A percentile compares a stretch with the other conserved stretches of the same genome.
phyloP scores from a whole-genome alignment of 106 monocot species.

The Dioscorea dumetorum region DNA sequence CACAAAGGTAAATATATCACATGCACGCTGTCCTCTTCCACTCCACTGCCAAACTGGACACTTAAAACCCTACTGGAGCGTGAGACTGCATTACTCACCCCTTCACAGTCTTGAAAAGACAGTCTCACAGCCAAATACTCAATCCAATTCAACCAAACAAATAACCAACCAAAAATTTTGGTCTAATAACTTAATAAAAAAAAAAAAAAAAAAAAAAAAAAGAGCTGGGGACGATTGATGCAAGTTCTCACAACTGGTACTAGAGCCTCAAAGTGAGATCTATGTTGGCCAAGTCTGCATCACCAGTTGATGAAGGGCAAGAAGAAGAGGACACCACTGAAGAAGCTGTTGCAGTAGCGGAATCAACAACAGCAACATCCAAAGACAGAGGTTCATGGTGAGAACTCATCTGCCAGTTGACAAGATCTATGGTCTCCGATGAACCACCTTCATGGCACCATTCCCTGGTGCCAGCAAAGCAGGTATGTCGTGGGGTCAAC shows the following conservation, averaged over 20 bases:
- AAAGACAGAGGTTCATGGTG: constrained; percentile 1
- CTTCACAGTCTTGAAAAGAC: neutral
- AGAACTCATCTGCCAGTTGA: constrained; percentile 46
- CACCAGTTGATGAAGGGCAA: neutral
- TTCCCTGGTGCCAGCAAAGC: constrained; percentile 8
- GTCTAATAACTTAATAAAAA: neutral
- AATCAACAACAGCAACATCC: neutral
- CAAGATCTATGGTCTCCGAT: constrained; percentile 31
- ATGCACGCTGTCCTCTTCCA: constrained; percentile 2
- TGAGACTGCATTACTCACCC: neutral
- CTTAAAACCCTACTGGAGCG: neutral
- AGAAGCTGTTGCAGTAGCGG: neutral
- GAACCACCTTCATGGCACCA: neutral
- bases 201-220: neutral
- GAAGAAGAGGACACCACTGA: neutral
- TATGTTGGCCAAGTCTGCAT: constrained; percentile 1
- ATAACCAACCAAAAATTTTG: neutral
- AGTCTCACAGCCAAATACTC: neutral
- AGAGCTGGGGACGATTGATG: neutral
- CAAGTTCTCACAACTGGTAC: neutral
- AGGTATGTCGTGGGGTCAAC: constrained; percentile 7
- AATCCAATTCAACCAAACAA: neutral
- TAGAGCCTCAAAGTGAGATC: constrained; percentile 44
- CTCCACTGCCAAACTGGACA: neutral
- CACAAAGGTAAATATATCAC: constrained; percentile 10